Evolutionary conservation across 352 stramenopile species (phyloP).

Genomic region (Pythium angustatum): DNA sequence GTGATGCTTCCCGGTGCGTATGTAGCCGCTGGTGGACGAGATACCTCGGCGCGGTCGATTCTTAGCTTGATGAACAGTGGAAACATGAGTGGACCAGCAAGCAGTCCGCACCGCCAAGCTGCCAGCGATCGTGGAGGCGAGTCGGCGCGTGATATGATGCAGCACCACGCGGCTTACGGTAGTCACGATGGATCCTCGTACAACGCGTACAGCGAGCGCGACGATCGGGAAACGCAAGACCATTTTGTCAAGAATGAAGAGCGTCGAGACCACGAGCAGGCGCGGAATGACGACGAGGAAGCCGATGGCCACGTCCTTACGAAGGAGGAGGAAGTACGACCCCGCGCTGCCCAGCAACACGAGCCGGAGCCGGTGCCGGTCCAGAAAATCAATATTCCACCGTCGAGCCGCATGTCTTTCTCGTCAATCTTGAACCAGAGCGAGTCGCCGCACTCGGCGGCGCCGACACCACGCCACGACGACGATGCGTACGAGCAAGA

Average conservation of each 20-base stretch:
- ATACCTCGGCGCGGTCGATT: conserved; percentile 54
- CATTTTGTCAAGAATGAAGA: conserved; percentile 10
- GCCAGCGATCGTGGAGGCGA: background rate
- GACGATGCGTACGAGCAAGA: conserved; percentile 12
- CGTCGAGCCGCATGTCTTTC: conserved; percentile 86
- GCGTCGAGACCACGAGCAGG: background rate
- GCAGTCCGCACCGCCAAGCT: conserved; percentile 14
- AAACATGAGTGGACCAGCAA: conserved; percentile 20
- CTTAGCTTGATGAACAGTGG: conserved; percentile 47
- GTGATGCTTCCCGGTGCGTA: conserved; percentile 17
- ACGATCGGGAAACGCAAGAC: background rate
- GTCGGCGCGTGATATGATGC: conserved; percentile 12
- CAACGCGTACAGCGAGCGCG: conserved; percentile 3
- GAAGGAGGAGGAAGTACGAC: conserved; percentile 27
- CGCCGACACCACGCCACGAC: conserved; percentile 35
- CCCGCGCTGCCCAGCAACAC: background rate
- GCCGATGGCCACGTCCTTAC: background rate
- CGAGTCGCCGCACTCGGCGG: conserved; percentile 63
- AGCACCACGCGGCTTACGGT: conserved; percentile 10
- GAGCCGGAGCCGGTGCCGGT: conserved; percentile 18
- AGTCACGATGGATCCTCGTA: conserved; percentile 9
- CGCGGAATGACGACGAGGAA: background rate
- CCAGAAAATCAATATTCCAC: conserved; percentile 35
- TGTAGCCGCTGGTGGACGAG: conserved; percentile 26
- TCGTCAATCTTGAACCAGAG: conserved; percentile 88